A percentile compares a stretch with the other conserved stretches of the same genome.
Evolutionary conservation across 2,329 filamentous ascomycete genomes (phyloP).

Genomic region (Cadophora luteo-olivacea): DNA sequence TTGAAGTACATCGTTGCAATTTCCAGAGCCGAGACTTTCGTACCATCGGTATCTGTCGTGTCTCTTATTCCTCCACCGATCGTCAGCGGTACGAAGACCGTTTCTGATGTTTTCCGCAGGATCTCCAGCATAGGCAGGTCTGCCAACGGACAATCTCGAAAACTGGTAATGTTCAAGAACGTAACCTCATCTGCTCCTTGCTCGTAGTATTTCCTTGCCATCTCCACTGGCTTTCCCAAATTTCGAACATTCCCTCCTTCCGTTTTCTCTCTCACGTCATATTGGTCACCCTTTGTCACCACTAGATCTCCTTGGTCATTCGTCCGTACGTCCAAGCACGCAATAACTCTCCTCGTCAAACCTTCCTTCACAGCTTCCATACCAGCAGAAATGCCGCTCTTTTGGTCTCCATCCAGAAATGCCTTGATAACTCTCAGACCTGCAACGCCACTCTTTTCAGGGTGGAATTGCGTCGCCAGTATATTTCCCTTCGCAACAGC

Average conservation of each 20-base stretch:
- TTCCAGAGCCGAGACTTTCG: conserved; percentile 84
- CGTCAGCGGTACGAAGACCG: conserved; percentile 94
- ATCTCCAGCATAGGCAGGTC: conserved; percentile 98
- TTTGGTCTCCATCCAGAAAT: conserved; percentile 78
- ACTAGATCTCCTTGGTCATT: conserved; percentile 96
- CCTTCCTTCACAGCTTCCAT: conserved; percentile 59
- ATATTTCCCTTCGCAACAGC: conserved; percentile 86
- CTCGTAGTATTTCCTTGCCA: conserved; percentile 93
- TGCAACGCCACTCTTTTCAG: conserved; percentile 93
- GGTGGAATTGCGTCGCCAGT: conserved; percentile 94
- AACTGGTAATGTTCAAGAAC: conserved; percentile 97
- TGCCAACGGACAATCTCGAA: conserved; percentile 90
- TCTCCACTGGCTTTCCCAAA: conserved; percentile 93
- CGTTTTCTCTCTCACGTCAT: conserved; percentile 93
- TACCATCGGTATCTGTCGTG: conserved; percentile 87
- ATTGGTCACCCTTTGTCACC: conserved; percentile 98
- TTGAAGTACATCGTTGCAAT: conserved; percentile 98
- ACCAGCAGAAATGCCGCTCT: conserved; percentile 42
- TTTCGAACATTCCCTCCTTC: conserved; percentile 77
- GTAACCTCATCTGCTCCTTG: conserved; percentile 97
- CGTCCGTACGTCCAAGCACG: conserved; percentile 91
- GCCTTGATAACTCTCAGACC: conserved; percentile 84
- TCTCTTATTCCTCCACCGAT: conserved; percentile 96
- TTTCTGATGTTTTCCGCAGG: conserved; percentile 81
- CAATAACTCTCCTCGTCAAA: conserved; percentile 91